These are phyloP conservation scores for Macrolepiota fuliginosa DNA, from an alignment of 768 basidiomycete species.

Conservation along the genomic window DNA sequence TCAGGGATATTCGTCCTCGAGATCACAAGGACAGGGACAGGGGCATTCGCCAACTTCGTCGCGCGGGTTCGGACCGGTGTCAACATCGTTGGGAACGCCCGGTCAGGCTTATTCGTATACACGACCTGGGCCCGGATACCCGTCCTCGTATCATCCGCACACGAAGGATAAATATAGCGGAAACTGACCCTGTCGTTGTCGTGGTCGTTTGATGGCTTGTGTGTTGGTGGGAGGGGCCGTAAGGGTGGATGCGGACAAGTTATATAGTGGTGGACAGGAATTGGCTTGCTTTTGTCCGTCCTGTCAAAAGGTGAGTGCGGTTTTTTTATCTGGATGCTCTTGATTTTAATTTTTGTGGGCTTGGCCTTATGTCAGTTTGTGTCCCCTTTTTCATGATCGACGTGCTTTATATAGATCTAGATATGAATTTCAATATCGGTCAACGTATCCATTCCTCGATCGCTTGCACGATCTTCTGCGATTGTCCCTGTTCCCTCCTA, in stretches of 20 bases:
- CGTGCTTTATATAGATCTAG: neutral
- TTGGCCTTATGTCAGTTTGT: neutral
- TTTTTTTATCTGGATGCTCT: neutral
- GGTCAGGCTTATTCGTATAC: neutral
- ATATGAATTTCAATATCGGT: neutral
- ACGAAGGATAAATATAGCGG: slow-evolving; percentile 6
- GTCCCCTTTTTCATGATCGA: neutral
- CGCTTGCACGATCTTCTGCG: neutral
- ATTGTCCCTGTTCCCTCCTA: neutral
- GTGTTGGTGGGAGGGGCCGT: neutral
- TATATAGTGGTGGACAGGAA: too few species aligned
- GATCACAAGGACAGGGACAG: neutral
- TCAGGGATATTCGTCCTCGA: neutral
- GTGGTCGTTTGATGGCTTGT: neutral
- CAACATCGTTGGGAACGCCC: slow-evolving; percentile 4
- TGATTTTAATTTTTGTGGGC: neutral
- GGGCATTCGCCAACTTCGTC: neutral
- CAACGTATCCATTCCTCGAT: neutral
- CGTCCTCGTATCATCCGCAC: neutral
- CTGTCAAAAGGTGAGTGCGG: neutral
- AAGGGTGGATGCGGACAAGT: neutral
- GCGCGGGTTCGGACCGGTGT: neutral
- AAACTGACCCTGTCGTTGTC: neutral
- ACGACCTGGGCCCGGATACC: slow-evolving; percentile 2
- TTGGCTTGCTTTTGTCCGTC: neutral